Conservation (phyloP, 2,329 filamentous ascomycete genomes). For the Monosporascus ibericus region DNA sequence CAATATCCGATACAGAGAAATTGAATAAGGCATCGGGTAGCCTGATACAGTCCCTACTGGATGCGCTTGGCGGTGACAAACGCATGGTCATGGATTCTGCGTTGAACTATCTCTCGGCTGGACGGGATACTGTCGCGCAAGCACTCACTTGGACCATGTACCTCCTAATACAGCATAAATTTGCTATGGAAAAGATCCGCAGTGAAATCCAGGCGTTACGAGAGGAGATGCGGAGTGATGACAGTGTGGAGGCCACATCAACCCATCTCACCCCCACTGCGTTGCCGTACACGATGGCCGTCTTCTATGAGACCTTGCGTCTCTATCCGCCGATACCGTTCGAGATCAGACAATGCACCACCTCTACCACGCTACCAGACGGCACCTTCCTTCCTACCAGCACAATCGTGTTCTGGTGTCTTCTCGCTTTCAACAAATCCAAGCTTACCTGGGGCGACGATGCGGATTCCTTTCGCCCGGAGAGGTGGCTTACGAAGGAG, state of each 20-base stretch:
- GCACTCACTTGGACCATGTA: slow-evolving; percentile 60
- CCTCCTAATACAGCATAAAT: slow-evolving; percentile 47
- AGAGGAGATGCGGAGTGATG: slow-evolving; percentile 1
- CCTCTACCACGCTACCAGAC: slow-evolving; percentile 49
- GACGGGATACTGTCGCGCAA: slow-evolving; percentile 60
- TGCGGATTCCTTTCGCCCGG: slow-evolving; percentile 48
- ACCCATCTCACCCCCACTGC: slow-evolving; percentile 34
- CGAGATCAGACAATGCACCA: slow-evolving; percentile 55
- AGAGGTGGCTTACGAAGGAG: slow-evolving; percentile 45
- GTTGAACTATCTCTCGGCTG: slow-evolving; percentile 59
- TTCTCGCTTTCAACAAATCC: slow-evolving; percentile 59
- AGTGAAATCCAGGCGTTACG: slow-evolving; percentile 31
- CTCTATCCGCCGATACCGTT: slow-evolving; percentile 61
- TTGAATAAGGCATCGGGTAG: slow-evolving; percentile 43
- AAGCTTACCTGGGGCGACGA: slow-evolving; percentile 49
- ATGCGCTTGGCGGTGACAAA: slow-evolving; percentile 44
- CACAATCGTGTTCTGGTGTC: slow-evolving; percentile 56
- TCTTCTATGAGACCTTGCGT: slow-evolving; percentile 56
- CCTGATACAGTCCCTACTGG: slow-evolving; percentile 54
- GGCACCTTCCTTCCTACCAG: slow-evolving; percentile 49
- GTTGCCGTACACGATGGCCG: slow-evolving; percentile 52
- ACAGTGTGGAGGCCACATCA: slow-evolving; percentile 14
- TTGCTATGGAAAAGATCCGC: slow-evolving; percentile 34
- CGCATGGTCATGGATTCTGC: slow-evolving; percentile 57
- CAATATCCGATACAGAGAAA: slow-evolving; percentile 14